A percentile compares a stretch with the other conserved stretches of the same genome.
phyloP scores from a whole-genome alignment of 176 grass and related monocot species.

The Urochloa ruziziensis region DNA sequence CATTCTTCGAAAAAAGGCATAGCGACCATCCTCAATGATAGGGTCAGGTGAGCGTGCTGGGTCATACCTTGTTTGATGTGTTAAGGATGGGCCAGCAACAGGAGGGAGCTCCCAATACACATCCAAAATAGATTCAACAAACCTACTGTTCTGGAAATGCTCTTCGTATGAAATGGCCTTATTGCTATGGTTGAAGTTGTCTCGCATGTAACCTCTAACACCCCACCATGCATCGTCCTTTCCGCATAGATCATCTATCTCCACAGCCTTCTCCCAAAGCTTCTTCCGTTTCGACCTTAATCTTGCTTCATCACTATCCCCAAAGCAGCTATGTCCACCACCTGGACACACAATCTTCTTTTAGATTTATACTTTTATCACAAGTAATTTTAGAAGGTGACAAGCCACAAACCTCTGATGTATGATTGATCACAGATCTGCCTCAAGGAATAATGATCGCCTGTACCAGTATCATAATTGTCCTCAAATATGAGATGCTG shows the following conservation, averaged over 20 bases:
- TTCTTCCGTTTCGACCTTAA: slow-evolving; percentile 64
- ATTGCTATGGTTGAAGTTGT: slow-evolving; percentile 89
- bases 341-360: slow-evolving; percentile 22
- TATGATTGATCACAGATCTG: slow-evolving; percentile 88
- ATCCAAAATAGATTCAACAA: slow-evolving; percentile 77
- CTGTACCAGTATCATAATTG: slow-evolving; percentile 94
- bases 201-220: slow-evolving; percentile 67
- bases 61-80: slow-evolving; percentile 93
- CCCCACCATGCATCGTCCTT: slow-evolving; percentile 89
- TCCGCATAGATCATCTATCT: slow-evolving; percentile 67
- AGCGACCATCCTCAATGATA: slow-evolving; percentile 77
- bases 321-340: slow-evolving; percentile 82
- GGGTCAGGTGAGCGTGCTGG: slow-evolving; percentile 67
- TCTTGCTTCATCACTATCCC: slow-evolving; percentile 83
- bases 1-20: slow-evolving; percentile 62
- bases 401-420: slow-evolving; percentile 64
- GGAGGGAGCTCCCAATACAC: slow-evolving; percentile 91
- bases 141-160: slow-evolving; percentile 81
- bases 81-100: slow-evolving; percentile 81
- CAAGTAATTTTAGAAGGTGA: background rate
- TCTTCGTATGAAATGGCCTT: slow-evolving; percentile 63
- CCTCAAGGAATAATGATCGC: slow-evolving; percentile 90
- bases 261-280: slow-evolving; percentile 80
- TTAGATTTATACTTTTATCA: background rate
- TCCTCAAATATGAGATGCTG: slow-evolving; percentile 92